phyloP scores from a whole-genome alignment of 129 eudicot genomes.

The Oenanthe sinensis region DNA sequence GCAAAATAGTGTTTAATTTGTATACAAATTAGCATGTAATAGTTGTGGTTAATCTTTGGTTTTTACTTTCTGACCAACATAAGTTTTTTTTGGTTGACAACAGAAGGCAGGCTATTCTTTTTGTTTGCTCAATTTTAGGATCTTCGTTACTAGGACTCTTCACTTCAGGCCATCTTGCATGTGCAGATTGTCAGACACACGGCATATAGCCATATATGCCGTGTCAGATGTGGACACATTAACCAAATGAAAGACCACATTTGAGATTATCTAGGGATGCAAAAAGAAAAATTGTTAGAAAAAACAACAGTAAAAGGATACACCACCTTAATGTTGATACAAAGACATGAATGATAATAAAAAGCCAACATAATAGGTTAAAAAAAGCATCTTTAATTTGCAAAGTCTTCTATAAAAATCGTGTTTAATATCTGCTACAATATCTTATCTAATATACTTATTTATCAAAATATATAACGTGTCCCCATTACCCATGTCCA shows the following conservation, averaged over 20 bases:
- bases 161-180: not conserved
- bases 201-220: not conserved
- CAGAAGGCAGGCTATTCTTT: not conserved
- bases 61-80: not conserved
- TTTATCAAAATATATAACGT: not conserved
- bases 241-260: not conserved
- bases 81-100: not conserved
- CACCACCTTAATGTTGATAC: not conserved
- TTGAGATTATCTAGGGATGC: not conserved
- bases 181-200: not conserved
- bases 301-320: not conserved
- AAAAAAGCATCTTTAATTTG: not conserved
- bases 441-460: no score
- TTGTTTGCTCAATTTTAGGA: not conserved
- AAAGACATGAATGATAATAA: not conserved
- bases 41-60: not conserved
- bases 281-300: not conserved
- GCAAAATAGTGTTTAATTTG: not conserved
- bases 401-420: not conserved
- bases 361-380: not conserved
- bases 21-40: not conserved
- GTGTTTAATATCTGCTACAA: not conserved
- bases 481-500: not conserved
- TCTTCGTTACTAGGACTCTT: not conserved
- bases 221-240: not conserved